Base-by-base conservation (phyloP, 1,284 basidiomycete species). In the Omphalotus olearius region DNA sequence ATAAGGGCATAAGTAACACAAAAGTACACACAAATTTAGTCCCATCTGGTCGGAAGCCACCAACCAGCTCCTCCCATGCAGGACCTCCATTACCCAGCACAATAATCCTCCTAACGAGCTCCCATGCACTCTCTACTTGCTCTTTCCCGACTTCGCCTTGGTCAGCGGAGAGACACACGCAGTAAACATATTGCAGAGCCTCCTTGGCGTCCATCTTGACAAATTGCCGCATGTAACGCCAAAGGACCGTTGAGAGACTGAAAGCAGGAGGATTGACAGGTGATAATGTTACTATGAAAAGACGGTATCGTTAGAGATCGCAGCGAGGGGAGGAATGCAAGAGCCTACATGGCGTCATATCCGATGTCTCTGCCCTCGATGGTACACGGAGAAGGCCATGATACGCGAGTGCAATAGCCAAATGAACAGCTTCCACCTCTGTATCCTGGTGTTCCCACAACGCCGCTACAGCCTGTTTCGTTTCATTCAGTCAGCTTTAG, bases 161-260 rank as follows among this genome's bases (percentile, higher is more conserved):
- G 63, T 98, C 93, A 7, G 87, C 76, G 23, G 82, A 82, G 11
- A 99, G 79, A 54, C 88, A 85, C 11, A 98, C 80, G 55, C 92
- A 89, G 65, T 95, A 96, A 36, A 98, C 88, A 62, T 99, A 99
- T 69, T 98, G 93, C 50, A 99, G 71, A 0, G 95, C 97, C 58
- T 95, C 91, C 61, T 91, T 86, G 0, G 94, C 88, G 61, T 97
- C 95, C 75, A 92, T 82, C 66, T 88, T 89, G 42, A 91, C 87
- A 66, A 98, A 97, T 51, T 88, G 89, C 33, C 92, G 83, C 45
- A 97, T 84, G 66, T 99, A 98, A 14, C 93, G 87, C 81, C 94
- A 94, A 56, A 97, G 82, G 33, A 98, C 68, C 18, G 91, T 90
- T 1, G 91, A 83, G 47, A 98, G 79, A 64, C 90, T 92, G 54